These are phyloP conservation scores for Entomortierella beljakovae DNA, from an alignment of 192 early-diverging fungal genomes.

Conservation along the genomic window DNA sequence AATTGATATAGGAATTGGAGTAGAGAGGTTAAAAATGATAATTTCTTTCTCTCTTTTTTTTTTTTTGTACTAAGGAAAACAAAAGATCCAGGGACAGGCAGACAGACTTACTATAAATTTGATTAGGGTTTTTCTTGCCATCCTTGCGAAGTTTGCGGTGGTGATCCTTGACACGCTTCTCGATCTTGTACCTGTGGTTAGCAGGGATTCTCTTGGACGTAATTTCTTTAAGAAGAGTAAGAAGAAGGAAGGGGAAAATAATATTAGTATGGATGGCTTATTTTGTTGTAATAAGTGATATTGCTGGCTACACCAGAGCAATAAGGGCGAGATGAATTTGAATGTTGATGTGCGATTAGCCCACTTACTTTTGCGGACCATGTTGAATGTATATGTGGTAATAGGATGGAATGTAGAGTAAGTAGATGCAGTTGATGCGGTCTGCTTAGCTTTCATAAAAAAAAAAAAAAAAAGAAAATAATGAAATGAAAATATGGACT, in stretches of 20 bases:
- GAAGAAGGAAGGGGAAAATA: neutral
- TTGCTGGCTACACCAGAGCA: too few relatives aligned
- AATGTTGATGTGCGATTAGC: neutral
- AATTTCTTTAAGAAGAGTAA: conserved; percentile 46
- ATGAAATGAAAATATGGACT: neutral
- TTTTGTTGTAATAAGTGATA: too few relatives aligned
- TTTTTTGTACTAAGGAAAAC: neutral
- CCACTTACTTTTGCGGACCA: conserved; percentile 31
- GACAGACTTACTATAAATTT: conserved; percentile 30
- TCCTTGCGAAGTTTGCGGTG: conserved; percentile 66
- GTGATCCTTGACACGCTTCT: conserved; percentile 68
- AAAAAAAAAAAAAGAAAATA: conserved; percentile 13
- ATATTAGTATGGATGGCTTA: neutral
- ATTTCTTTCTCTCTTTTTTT: conserved; percentile 4
- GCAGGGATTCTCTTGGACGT: conserved; percentile 68
- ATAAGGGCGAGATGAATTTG: too few relatives aligned
- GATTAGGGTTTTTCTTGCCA: conserved; percentile 63
- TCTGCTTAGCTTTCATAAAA: neutral
- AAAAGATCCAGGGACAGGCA: neutral
- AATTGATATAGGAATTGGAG: neutral
- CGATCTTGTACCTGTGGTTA: conserved; percentile 69
- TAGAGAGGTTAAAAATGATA: neutral
- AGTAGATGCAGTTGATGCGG: neutral
- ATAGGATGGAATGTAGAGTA: neutral
- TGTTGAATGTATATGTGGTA: conserved; percentile 18